Conservation (phyloP, 2,329 filamentous ascomycete species). For the Diaporthe nobilis region DNA sequence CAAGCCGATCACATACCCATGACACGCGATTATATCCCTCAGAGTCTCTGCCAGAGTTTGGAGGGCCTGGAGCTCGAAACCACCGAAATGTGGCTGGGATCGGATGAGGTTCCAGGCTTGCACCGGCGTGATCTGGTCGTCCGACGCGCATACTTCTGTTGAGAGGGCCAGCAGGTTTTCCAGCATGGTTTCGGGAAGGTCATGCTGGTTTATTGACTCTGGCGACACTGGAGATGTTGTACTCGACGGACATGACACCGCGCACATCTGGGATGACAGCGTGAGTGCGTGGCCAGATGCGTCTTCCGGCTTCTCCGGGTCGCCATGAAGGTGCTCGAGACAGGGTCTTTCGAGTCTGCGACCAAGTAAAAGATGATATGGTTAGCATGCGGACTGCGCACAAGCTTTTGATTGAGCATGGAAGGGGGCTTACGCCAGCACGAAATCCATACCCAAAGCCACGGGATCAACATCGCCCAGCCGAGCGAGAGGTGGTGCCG, state of each 20-base stretch:
- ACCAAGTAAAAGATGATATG: background rate
- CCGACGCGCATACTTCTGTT: slow-evolving; percentile 45
- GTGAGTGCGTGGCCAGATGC: slow-evolving; percentile 49
- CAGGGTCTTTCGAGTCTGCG: slow-evolving; percentile 49
- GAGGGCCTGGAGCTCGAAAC: slow-evolving; percentile 48
- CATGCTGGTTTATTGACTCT: slow-evolving; percentile 30
- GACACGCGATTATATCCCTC: slow-evolving; percentile 52
- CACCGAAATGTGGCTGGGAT: slow-evolving; percentile 50
- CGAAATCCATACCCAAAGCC: slow-evolving; percentile 52
- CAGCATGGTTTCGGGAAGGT: slow-evolving; percentile 45
- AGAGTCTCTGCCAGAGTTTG: slow-evolving; percentile 48
- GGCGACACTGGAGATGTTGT: background rate
- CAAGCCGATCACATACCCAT: slow-evolving; percentile 50
- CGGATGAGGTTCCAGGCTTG: slow-evolving; percentile 56
- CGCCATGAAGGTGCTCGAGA: slow-evolving; percentile 47
- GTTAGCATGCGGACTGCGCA: background rate
- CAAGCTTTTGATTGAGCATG: background rate
- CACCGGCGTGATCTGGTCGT: slow-evolving; percentile 55
- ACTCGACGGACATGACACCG: slow-evolving; percentile 2
- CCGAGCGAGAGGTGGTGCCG: background rate
- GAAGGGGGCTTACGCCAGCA: slow-evolving; percentile 47
- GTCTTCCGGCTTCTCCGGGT: slow-evolving; percentile 46
- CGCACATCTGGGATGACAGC: slow-evolving; percentile 44
- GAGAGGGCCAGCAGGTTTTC: slow-evolving; percentile 47
- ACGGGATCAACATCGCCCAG: slow-evolving; percentile 46